Conservation (phyloP, 1,139 yeast genomes). For the Pichia sp. region DNA sequence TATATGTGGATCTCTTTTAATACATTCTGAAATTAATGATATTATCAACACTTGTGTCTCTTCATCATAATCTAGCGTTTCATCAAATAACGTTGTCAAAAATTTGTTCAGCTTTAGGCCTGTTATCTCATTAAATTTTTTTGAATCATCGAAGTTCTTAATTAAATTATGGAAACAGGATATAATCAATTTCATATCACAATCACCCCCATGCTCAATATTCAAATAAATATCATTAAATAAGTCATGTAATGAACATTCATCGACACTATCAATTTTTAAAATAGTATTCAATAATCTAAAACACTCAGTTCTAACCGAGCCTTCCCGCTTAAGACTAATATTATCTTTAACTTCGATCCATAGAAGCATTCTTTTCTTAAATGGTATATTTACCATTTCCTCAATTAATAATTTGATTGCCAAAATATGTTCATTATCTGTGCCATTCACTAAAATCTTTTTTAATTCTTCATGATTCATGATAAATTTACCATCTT, state of each 20-base stretch:
- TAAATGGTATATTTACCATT: constrained; percentile 46
- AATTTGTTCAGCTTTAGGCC: constrained; percentile 40
- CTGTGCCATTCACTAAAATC: constrained; percentile 35
- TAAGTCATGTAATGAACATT: constrained; percentile 43
- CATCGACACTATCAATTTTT: constrained; percentile 41
- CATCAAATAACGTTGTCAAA: constrained; percentile 23
- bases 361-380: constrained; percentile 73
- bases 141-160: constrained; percentile 44
- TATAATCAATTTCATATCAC: constrained; percentile 48
- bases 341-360: constrained; percentile 56
- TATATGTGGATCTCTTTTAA: constrained; percentile 1
- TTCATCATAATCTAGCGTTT: constrained; percentile 1
- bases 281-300: constrained; percentile 53
- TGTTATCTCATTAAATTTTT: constrained; percentile 44
- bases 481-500: constrained; percentile 44
- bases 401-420: constrained; percentile 47
- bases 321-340: constrained; percentile 34
- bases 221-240: constrained; percentile 54
- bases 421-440: constrained; percentile 41
- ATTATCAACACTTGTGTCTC: constrained; percentile 9
- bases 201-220: constrained; percentile 38
- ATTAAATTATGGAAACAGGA: constrained; percentile 49
- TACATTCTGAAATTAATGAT: constrained; percentile 7
- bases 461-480: constrained; percentile 40
- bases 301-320: constrained; percentile 49